phyloP scores from a whole-genome alignment of 257 asterid genomes.

The Solanum ahanhuiri region DNA sequence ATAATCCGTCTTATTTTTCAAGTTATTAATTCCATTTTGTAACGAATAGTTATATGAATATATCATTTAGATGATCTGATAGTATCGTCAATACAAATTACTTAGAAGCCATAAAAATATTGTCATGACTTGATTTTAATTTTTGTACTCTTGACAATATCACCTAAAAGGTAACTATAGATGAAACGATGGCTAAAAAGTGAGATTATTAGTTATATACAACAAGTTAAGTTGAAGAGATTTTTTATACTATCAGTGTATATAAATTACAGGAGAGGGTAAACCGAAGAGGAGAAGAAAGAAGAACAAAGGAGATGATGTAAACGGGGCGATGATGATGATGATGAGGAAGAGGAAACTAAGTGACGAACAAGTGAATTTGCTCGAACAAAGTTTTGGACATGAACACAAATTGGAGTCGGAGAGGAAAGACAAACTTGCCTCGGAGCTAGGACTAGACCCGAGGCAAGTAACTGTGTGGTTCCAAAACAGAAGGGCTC shows the following conservation, averaged over 20 bases:
- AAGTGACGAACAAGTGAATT: slow-evolving; percentile 10
- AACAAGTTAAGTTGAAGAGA: background rate
- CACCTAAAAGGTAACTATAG: background rate
- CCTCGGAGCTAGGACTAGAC: slow-evolving; percentile 11
- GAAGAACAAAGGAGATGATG: slow-evolving; percentile 25
- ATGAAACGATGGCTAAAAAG: background rate
- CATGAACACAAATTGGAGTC: slow-evolving; percentile 29
- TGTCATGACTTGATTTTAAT: background rate
- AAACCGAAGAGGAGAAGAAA: slow-evolving; percentile 22
- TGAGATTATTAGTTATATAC: background rate
- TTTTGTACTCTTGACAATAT: background rate
- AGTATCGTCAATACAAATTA: background rate
- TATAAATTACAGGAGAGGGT: background rate
- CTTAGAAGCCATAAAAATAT: too few species aligned
- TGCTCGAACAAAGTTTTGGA: slow-evolving; percentile 28
- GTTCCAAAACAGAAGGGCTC: slow-evolving; percentile 17
- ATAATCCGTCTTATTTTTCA: too few species aligned
- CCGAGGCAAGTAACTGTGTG: slow-evolving; percentile 17
- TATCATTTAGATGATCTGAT: background rate
- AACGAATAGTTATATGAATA: background rate
- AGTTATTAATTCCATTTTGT: background rate
- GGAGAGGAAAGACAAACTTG: slow-evolving; percentile 13
- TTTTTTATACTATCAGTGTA: background rate
- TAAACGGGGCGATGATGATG: background rate
- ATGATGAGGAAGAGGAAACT: slow-evolving; percentile 10